These are phyloP conservation scores for Thelonectria olida DNA, from an alignment of 2,329 filamentous ascomycete genomes.

Conservation along the genomic window DNA sequence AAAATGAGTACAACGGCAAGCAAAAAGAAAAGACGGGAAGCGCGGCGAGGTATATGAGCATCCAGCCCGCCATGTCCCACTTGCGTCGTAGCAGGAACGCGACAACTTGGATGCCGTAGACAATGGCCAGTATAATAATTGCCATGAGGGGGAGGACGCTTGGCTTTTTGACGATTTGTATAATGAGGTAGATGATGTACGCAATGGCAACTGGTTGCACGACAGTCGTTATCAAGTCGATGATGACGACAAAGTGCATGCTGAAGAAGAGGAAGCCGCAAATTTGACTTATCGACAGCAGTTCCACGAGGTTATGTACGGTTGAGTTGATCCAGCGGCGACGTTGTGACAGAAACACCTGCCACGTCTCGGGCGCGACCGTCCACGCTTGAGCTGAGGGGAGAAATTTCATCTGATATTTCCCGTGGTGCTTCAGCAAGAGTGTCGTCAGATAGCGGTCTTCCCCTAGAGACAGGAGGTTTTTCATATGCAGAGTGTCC, in stretches of 20 bases:
- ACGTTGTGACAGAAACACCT: constrained; percentile 91
- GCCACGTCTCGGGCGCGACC: constrained; percentile 92
- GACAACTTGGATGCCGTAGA: constrained; percentile 94
- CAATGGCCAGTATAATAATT: constrained; percentile 85
- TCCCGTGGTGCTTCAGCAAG: constrained; percentile 97
- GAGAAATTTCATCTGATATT: constrained; percentile 95
- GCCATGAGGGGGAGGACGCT: constrained; percentile 88
- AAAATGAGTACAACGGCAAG: constrained; percentile 96
- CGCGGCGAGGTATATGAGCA: constrained; percentile 96
- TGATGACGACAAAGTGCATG: constrained; percentile 95
- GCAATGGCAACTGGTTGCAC: constrained; percentile 88
- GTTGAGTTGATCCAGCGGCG: constrained; percentile 99
- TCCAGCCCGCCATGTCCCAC: constrained; percentile 99
- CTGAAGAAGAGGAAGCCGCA: constrained; percentile 99
- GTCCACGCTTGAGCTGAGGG: constrained; percentile 92
- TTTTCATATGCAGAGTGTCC: constrained; percentile 97
- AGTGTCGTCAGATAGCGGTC: constrained; percentile 97
- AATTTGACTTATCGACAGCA: constrained; percentile 89
- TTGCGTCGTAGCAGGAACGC: constrained; percentile 97
- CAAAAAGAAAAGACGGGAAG: constrained; percentile 93
- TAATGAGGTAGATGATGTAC: constrained; percentile 85
- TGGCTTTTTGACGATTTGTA: constrained; percentile 56
- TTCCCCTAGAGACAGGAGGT: constrained; percentile 90
- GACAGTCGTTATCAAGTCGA: constrained; percentile 92
- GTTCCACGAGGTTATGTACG: constrained; percentile 92